Evolutionary conservation across 257 asterid genomes (phyloP), one percentile per base, ranked within the genome.

Genomic region (Cordia subcordata): DNA sequence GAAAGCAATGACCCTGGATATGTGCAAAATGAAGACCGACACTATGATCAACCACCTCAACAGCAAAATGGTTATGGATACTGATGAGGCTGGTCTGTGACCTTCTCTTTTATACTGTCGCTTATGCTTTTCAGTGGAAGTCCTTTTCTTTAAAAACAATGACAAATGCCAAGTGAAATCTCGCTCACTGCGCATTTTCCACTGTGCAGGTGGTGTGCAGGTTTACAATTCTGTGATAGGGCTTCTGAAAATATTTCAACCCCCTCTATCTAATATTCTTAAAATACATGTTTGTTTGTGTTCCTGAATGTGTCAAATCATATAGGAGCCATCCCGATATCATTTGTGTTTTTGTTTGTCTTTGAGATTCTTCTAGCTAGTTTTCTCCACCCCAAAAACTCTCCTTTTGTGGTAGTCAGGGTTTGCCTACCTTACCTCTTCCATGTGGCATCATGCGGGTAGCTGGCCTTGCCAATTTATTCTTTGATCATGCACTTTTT

Each of bases 201-300:
- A 80, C 87, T 85, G 88, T 90, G 96, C 98, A 87, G 98, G 96
- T 71, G 89, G 91, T 85, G 81, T 78, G 92, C 95, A 85, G 92
- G 96, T 81, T 83, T 83, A 66, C 90, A 76, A 73, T 85, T 81
- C 82, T 85, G 64, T 85, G 80, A 66, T 85, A 62, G 77, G 90
- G 86, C 81, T 76, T 72, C 67, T 81, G 78, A 81, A 76, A 79
- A 56, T 61, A 32, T 49, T 60, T 50, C 68, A 23, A 58, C 46
- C 49, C 17, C 23, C 69, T 49, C 12, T 65, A 42, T 11, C 47
- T 8, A 42, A 42, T 11, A 42, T 10, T 8, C 47, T 42, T 42
- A 3, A 27, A 27, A 27, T n/a, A 27, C 35, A 27, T 27, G 35
- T 39, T 18, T 11, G 49, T 62, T 56, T 58, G 44, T 77, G 10